Conservation (phyloP, 192 early-diverging fungal species). For the Rhizophagus clarus region DNA sequence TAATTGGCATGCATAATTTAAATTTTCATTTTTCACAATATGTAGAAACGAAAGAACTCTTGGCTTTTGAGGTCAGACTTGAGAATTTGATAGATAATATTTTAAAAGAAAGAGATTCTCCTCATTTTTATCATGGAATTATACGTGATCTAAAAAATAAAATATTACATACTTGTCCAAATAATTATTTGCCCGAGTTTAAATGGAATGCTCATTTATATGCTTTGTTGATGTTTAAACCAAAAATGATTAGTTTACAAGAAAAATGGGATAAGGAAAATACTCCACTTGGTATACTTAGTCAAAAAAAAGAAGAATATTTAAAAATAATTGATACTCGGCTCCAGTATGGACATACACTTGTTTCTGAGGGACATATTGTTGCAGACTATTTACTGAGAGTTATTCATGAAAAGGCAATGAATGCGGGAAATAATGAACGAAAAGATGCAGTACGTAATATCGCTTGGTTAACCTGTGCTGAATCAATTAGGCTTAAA, state of each 20-base stretch:
- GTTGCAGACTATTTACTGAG: not conserved
- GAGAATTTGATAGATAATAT: not conserved
- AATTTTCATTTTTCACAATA: not conserved
- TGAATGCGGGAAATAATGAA: not conserved
- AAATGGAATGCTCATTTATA: slow-evolving; percentile 14
- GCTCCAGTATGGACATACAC: slow-evolving; percentile 5
- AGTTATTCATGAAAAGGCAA: slow-evolving; percentile 26
- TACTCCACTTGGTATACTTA: slow-evolving; percentile 13
- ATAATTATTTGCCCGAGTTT: not conserved
- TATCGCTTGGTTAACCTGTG: not conserved
- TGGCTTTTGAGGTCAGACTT: not conserved
- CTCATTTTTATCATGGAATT: slow-evolving; percentile 6
- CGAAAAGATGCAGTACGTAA: not conserved
- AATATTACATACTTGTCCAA: not conserved
- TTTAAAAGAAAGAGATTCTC: not conserved
- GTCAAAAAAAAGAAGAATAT: slow-evolving; percentile 26
- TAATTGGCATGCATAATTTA: not conserved
- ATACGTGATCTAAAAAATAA: not conserved
- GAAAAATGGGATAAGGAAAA: slow-evolving; percentile 21
- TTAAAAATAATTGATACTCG: slow-evolving; percentile 6
- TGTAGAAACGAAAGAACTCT: not conserved
- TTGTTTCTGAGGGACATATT: slow-evolving; percentile 19
- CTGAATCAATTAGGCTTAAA: slow-evolving; percentile 19
- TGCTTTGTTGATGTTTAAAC: slow-evolving; percentile 7
- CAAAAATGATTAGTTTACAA: slow-evolving; percentile 9